phyloP scores from a whole-genome alignment of 306 rosid species.

The Elaeagnus macrophylla region DNA sequence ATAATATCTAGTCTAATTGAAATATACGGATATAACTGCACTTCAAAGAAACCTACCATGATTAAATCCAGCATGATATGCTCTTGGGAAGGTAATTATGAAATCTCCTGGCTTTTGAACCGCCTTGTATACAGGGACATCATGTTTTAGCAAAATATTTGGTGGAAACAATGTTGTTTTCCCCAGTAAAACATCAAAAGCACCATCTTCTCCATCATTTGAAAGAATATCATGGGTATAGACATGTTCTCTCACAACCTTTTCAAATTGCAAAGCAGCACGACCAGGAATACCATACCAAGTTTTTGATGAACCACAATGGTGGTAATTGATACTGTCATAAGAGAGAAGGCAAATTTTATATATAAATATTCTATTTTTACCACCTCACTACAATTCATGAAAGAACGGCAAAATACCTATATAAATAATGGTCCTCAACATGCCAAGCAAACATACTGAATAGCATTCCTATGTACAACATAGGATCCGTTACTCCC shows the following conservation, averaged over 20 bases:
- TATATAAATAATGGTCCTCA: constrained; percentile 91
- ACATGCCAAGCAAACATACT: constrained; percentile 99
- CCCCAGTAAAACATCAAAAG: constrained; percentile 83
- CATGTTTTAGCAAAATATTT: constrained; percentile 65
- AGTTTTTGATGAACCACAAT: constrained; percentile 95
- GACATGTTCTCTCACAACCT: constrained; percentile 76
- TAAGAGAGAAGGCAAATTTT: constrained; percentile 15
- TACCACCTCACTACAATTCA: constrained; percentile 2
- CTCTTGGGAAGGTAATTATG: constrained; percentile 82
- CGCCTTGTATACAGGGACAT: constrained; percentile 85
- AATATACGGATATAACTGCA: neutral
- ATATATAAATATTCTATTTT: constrained; percentile 8
- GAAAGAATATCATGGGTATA: constrained; percentile 72
- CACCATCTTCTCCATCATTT: constrained; percentile 83
- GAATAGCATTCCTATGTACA: constrained; percentile 93
- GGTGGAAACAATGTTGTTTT: constrained; percentile 96
- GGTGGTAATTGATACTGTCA: constrained; percentile 90
- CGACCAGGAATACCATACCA: constrained; percentile 96
- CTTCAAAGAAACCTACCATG: constrained; percentile 46
- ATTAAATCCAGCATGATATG: constrained; percentile 94
- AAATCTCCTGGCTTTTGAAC: constrained; percentile 97
- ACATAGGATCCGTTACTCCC: constrained; percentile 99
- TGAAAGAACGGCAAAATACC: constrained; percentile 31
- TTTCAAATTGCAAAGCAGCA: constrained; percentile 83
- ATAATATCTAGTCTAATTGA: neutral